Evolutionary conservation across 139 green algal species (phyloP), one percentile per base, ranked within the genome.

Genomic region (Chlamydomonas urium): DNA sequence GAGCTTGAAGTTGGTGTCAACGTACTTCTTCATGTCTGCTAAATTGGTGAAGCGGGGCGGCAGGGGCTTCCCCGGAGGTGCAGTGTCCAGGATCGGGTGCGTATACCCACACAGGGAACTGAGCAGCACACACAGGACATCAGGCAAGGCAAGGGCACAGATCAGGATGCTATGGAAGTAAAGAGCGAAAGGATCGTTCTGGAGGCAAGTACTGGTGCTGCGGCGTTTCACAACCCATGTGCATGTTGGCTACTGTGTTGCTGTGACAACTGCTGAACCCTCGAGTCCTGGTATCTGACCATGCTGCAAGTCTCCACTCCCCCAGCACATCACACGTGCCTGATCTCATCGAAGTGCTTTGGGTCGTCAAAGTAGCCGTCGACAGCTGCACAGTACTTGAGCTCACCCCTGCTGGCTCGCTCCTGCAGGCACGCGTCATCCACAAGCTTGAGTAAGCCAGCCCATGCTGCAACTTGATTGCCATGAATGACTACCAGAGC

Each of bases 291-390:
- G n/a, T n/a, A n/a, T n/a, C n/a, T n/a, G n/a, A n/a, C n/a, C n/a
- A n/a, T n/a, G n/a, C n/a, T n/a, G n/a, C n/a, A n/a, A n/a, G n/a
- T n/a, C n/a, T n/a, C n/a, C n/a, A n/a, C n/a, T n/a, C n/a, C n/a
- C n/a, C n/a, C n/a, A n/a, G n/a, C n/a, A n/a, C 53, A 14, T 36
- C 6, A 33, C 3, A 65, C 4, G 17, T 33, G 86, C 88, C 82
- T 83, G 32, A 97, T 89, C 19, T 85, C 57, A 17, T 86, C 35
- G 47, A 83, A 96, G 65, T 98, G 93, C 2, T 80, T 68, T 14
- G 82, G 28, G 71, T 98, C 93, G 38, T 98, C 94, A 66, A 97
- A 98, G 38, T 89, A 97, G 0, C 87, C 91, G 2, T 89, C 60
- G 1, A 94, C 86, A 17, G 84, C 84, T 2, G 79, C 47, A 31